phyloP scores from a whole-genome alignment of 1,284 basidiomycete genomes.

The Ceratobasidium sp. region DNA sequence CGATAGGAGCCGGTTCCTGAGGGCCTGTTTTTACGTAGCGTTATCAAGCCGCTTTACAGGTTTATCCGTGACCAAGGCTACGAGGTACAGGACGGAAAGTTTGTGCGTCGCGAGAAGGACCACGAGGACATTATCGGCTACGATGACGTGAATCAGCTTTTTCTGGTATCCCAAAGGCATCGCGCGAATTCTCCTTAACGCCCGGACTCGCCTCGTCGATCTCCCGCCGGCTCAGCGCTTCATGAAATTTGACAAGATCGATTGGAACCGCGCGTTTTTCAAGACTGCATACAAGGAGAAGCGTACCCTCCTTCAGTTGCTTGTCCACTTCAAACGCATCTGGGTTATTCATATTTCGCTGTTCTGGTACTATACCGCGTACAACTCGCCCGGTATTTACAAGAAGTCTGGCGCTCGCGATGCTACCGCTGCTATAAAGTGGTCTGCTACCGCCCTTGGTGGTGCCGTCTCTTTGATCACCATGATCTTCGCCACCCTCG shows the following conservation, averaged over 20 bases:
- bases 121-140: slow-evolving; percentile 98
- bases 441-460: slow-evolving; percentile 91
- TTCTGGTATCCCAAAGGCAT: slow-evolving; percentile 99
- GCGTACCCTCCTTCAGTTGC: slow-evolving; percentile 91
- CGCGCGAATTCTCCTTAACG: slow-evolving; percentile 87
- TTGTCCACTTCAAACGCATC: slow-evolving; percentile 98
- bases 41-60: slow-evolving; percentile 96
- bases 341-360: slow-evolving; percentile 95
- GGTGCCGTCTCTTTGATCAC: slow-evolving; percentile 91
- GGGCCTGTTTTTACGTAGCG: slow-evolving; percentile 91
- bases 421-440: slow-evolving; percentile 81
- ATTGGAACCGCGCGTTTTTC: slow-evolving; percentile 96
- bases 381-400: slow-evolving; percentile 92
- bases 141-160: slow-evolving; percentile 98
- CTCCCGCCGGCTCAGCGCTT: slow-evolving; percentile 90
- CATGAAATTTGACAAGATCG: slow-evolving; percentile 94
- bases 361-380: slow-evolving; percentile 96
- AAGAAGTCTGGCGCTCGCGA: slow-evolving; percentile 70
- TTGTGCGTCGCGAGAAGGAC: slow-evolving; percentile 92
- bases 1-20: slow-evolving; percentile 94
- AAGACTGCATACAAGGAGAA: slow-evolving; percentile 98
- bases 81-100: slow-evolving; percentile 96
- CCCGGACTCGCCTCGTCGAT: slow-evolving; percentile 94
- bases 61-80: slow-evolving; percentile 99
- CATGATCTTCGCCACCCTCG: slow-evolving; percentile 93